Percentiles rank a stretch among this genome's conserved stretches.
These are phyloP conservation scores for Pichia terricola DNA, from an alignment of 1,139 yeast genomes.

Conservation along the genomic window DNA sequence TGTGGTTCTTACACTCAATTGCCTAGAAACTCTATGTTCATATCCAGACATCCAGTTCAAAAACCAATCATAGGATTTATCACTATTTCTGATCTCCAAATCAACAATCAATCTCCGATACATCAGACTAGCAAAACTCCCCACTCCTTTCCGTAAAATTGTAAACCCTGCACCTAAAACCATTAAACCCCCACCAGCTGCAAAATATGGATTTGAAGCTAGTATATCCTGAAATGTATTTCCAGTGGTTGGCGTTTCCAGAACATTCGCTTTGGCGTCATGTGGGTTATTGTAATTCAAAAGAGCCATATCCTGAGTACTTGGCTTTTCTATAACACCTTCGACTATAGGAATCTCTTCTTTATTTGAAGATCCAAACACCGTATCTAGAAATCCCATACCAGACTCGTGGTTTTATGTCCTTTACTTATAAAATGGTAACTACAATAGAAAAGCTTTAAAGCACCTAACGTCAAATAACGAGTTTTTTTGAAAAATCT, in stretches of 20 bases:
- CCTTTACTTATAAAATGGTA: no score
- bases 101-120: slow-evolving; percentile 85
- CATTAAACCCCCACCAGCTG: slow-evolving; percentile 98
- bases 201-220: slow-evolving; percentile 79
- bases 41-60: slow-evolving; percentile 92
- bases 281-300: slow-evolving; percentile 11
- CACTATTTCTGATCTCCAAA: slow-evolving; percentile 87
- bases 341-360: slow-evolving; percentile 4
- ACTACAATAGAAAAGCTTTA: no score
- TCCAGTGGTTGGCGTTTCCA: background rate
- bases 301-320: slow-evolving; percentile 13
- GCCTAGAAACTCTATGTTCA: slow-evolving; percentile 65
- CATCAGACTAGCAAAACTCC: slow-evolving; percentile 53
- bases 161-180: slow-evolving; percentile 83
- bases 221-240: slow-evolving; percentile 43
- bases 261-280: background rate
- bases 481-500: no score
- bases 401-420: no score
- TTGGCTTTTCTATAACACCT: slow-evolving; percentile 11
- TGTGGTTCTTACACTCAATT: slow-evolving; percentile 81
- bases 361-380: background rate
- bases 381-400: background rate
- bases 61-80: slow-evolving; percentile 91
- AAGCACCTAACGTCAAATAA: no score
- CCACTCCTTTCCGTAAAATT: slow-evolving; percentile 59